Percentiles rank a stretch among this genome's conserved stretches.
Conservation (phyloP, 345 rosid genomes). For the Camelina laxa region DNA sequence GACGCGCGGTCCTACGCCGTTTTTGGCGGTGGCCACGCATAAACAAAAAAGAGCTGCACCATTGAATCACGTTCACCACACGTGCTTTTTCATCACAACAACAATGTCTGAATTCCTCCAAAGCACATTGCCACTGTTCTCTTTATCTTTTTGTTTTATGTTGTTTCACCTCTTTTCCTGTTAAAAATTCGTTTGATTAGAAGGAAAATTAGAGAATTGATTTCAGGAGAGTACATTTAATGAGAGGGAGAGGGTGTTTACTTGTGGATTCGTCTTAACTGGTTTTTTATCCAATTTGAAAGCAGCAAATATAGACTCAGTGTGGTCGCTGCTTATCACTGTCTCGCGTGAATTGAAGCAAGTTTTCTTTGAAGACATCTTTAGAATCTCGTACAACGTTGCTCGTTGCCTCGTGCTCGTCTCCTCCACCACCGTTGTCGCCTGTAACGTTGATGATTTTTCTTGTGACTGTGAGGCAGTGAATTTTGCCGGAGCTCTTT, state of each 20-base stretch:
- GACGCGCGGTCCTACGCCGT: constrained; percentile 28
- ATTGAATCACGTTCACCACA: constrained; percentile 20
- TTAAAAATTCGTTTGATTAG: neutral
- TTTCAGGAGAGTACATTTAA: neutral
- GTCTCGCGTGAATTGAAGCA: constrained; percentile 43
- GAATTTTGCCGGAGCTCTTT: constrained; percentile 64
- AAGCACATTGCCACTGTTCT: neutral
- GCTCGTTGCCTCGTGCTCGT: constrained; percentile 49
- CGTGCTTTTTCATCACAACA: constrained; percentile 25
- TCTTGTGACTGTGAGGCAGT: constrained; percentile 58
- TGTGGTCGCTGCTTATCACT: constrained; percentile 51
- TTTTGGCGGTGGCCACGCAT: constrained; percentile 9
- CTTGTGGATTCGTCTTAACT: constrained; percentile 35
- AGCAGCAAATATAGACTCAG: constrained; percentile 78
- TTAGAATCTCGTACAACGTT: constrained; percentile 68
- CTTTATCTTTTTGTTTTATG: neutral
- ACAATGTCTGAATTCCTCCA: neutral
- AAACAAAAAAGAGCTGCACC: constrained; percentile 8
- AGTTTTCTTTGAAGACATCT: constrained; percentile 58
- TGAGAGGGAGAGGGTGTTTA: constrained; percentile 9
- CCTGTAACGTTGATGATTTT: constrained; percentile 44
- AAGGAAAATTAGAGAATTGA: neutral
- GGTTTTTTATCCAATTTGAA: constrained; percentile 70
- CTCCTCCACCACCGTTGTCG: constrained; percentile 41
- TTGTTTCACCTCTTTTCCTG: constrained; percentile 29